Evolutionary conservation across 2,329 filamentous ascomycete species (phyloP).

Genomic region (Rachicladosporium sp.): DNA sequence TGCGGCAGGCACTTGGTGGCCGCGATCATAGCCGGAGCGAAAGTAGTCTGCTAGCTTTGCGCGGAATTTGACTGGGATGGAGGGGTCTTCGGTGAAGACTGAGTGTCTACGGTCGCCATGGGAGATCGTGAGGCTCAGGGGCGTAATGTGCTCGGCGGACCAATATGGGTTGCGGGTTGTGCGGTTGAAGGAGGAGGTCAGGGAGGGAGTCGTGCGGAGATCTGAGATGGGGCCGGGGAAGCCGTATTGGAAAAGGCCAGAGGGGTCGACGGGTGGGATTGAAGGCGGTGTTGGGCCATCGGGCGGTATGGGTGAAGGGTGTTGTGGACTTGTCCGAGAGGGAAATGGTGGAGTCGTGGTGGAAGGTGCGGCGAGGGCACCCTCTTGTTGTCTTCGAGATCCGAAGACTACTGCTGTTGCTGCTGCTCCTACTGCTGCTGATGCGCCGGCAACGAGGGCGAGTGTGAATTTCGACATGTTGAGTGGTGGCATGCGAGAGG

Average conservation of each 20-base stretch:
- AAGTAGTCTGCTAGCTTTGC: slow-evolving; percentile 88
- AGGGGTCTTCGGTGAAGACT: slow-evolving; percentile 67
- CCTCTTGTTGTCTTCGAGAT: slow-evolving; percentile 15
- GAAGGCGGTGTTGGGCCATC: slow-evolving; percentile 1
- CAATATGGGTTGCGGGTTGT: slow-evolving; percentile 83
- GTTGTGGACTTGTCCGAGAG: slow-evolving; percentile 16
- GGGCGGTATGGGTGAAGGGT: slow-evolving; percentile 16
- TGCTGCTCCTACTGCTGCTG: slow-evolving; percentile 37
- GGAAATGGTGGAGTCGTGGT: slow-evolving; percentile 16
- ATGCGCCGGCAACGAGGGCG: slow-evolving; percentile 36
- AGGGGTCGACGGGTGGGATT: slow-evolving; percentile 33
- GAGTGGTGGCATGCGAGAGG: not conserved
- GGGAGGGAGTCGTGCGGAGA: slow-evolving; percentile 59
- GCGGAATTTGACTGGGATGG: slow-evolving; percentile 74
- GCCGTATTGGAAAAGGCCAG: slow-evolving; percentile 45
- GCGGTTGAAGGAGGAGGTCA: slow-evolving; percentile 83
- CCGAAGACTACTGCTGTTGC: slow-evolving; percentile 36
- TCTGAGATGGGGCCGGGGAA: slow-evolving; percentile 87
- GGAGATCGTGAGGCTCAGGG: slow-evolving; percentile 60
- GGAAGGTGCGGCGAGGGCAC: slow-evolving; percentile 20
- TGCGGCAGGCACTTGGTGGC: slow-evolving; percentile 92
- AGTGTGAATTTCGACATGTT: slow-evolving; percentile 40
- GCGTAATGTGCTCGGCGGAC: slow-evolving; percentile 90
- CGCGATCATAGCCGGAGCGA: slow-evolving; percentile 86
- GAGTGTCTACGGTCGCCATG: slow-evolving; percentile 77